phyloP scores from a whole-genome alignment of 208 protist species.

The Histomonas meleagridis region DNA sequence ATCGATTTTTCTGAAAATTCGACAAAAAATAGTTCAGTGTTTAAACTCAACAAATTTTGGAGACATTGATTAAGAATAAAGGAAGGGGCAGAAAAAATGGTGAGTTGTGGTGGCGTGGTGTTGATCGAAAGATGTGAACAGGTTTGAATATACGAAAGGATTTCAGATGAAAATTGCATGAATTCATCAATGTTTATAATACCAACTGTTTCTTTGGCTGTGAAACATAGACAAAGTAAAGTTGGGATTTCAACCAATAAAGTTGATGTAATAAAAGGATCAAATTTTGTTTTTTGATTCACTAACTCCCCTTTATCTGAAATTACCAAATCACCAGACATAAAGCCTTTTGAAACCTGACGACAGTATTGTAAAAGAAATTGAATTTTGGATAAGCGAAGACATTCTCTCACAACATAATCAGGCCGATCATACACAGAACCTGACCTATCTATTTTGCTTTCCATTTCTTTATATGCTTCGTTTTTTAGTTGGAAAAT shows the following conservation, averaged over 20 bases:
- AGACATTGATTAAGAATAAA: neutral
- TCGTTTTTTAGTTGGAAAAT: too few relatives aligned
- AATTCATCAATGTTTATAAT: neutral
- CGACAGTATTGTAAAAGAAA: neutral
- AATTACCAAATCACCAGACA: neutral
- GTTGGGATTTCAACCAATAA: neutral
- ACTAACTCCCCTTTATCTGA: neutral
- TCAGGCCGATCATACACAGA: conserved; percentile 26
- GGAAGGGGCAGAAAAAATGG: neutral
- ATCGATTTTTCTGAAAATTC: neutral
- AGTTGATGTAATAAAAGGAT: neutral
- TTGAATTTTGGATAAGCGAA: neutral
- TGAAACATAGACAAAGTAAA: neutral
- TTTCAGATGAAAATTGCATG: neutral
- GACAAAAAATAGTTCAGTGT: neutral
- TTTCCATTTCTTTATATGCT: too few relatives aligned
- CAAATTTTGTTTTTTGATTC: neutral
- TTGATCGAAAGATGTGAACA: neutral
- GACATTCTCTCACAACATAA: neutral
- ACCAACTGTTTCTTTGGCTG: neutral
- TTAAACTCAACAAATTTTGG: neutral
- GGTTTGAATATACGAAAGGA: neutral
- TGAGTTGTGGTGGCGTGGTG: neutral
- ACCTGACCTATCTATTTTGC: neutral
- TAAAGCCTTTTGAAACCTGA: neutral